Conservation (phyloP, 2,329 filamentous ascomycete species). For the Aphanocladium album region DNA sequence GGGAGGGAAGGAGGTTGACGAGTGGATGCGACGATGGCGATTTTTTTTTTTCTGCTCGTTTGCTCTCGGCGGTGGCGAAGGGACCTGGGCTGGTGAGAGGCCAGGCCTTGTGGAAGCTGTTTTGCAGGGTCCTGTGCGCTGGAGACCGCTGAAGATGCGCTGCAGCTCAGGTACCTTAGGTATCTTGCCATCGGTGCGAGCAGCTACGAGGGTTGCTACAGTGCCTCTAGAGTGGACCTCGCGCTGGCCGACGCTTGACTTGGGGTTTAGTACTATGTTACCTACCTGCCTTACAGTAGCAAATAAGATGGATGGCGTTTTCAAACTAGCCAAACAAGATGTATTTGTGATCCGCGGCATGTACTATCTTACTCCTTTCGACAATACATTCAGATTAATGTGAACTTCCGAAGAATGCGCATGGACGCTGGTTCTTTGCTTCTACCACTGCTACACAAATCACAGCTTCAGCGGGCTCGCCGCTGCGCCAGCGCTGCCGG, state of each 20-base stretch:
- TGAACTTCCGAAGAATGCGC: too few relatives aligned
- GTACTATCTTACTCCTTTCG: too few relatives aligned
- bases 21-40: constrained; percentile 12
- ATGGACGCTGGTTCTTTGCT: too few relatives aligned
- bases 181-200: too few relatives aligned
- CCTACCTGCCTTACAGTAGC: too few relatives aligned
- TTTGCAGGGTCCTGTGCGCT: background rate
- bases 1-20: constrained; percentile 13
- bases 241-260: background rate
- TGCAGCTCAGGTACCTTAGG: too few relatives aligned
- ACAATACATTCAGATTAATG: too few relatives aligned
- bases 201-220: background rate
- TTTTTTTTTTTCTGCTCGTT: background rate
- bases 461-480: background rate
- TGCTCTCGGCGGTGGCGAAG: background rate
- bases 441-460: too few relatives aligned
- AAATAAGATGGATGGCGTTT: too few relatives aligned
- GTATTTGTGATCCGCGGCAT: too few relatives aligned
- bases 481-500: background rate
- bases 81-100: background rate
- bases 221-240: background rate
- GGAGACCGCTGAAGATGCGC: background rate
- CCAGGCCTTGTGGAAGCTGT: background rate
- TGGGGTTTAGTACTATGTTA: too few relatives aligned
- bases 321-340: too few relatives aligned